Conservation (phyloP, 345 rosid genomes). For the Hibiscus syriacus region DNA sequence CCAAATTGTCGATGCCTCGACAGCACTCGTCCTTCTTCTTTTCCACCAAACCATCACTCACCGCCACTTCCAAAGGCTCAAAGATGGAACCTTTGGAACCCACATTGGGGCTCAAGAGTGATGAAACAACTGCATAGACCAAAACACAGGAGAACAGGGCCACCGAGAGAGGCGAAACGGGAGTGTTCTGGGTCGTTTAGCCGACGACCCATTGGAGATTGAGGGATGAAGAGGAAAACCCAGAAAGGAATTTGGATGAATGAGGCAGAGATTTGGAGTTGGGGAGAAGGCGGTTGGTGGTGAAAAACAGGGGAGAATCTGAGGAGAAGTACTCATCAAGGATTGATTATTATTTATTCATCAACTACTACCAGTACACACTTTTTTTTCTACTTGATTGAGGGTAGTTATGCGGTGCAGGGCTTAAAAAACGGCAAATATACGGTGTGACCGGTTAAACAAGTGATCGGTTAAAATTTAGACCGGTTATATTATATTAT, state of each 20-base stretch:
- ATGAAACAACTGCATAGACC: conserved; percentile 59
- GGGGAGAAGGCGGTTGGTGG: conserved; percentile 8
- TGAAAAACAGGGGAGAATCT: not conserved
- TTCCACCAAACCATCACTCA: conserved; percentile 11
- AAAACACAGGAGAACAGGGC: conserved; percentile 53
- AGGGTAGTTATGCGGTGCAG: too few species aligned
- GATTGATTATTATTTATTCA: too few species aligned
- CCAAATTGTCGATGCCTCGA: conserved; percentile 72
- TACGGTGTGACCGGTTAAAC: too few species aligned
- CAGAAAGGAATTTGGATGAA: conserved; percentile 10
- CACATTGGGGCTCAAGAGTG: conserved; percentile 28
- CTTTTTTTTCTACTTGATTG: too few species aligned
- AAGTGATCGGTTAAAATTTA: too few species aligned
- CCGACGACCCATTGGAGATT: conserved; percentile 52
- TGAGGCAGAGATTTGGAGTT: not conserved
- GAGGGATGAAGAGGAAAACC: conserved; percentile 3
- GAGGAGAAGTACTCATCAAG: conserved; percentile 10
- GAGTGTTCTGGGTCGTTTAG: conserved; percentile 48
- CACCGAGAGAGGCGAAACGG: conserved; percentile 45
- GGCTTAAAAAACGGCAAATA: too few species aligned
- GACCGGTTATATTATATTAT: too few species aligned
- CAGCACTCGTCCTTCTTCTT: conserved; percentile 45
- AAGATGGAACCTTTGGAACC: conserved; percentile 7
- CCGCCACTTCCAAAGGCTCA: conserved; percentile 11
- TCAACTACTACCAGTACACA: too few species aligned